Base-by-base conservation (phyloP, 371 early-diverging fungal species). In the Paraphysoderma sedebokerense region DNA sequence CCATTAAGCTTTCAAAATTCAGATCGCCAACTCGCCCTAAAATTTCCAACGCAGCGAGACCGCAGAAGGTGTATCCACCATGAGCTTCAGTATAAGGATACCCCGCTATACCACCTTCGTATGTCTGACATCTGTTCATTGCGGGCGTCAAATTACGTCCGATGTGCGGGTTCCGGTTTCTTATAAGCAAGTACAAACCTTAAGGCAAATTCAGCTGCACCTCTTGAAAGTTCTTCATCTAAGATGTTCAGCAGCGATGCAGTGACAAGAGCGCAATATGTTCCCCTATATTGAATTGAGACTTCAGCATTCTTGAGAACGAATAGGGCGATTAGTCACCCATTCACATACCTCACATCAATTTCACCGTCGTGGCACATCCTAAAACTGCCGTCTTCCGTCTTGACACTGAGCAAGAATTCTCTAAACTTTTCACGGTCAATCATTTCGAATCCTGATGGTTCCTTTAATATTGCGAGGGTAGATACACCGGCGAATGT, bases 21-120 rank as follows among this genome's bases (percentile, higher is more conserved):
- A 92, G 55, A 37, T 57, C 15, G 34, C 77, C 59, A 15, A 76
- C 60, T 27, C 66, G 61, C 32, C 74, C 79, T 11, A 97, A 48
- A 6, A 97, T 64, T 38, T 78, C 80, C 58, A 91, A 57, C 0
- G 93, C 86, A 0, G 95, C 97, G 29, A 92, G 48, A 1, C 82
- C 98, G 62, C 98, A 96, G 50, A 83, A 88, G 0, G 92, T 85
- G 61, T 97, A 97, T 0, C 98, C 97, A 38, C 95, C 96, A 59
- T 98, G 98, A 0, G 96, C 95, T 57, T 98, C 98, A 11, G 79
- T 74, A 2, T 83, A 85, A 0, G 95, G 95, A 40, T 63, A 65
- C 11, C 81, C 77, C 0, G 87, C 90, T 40, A 96, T 71, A 2
- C 98, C 98, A 12, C 98, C 98, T 59, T 97, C 98, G 59, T 82